Evolutionary conservation across 1,284 basidiomycete genomes (phyloP), one percentile per base, ranked within the genome.

Genomic region (Irpex lacteus): DNA sequence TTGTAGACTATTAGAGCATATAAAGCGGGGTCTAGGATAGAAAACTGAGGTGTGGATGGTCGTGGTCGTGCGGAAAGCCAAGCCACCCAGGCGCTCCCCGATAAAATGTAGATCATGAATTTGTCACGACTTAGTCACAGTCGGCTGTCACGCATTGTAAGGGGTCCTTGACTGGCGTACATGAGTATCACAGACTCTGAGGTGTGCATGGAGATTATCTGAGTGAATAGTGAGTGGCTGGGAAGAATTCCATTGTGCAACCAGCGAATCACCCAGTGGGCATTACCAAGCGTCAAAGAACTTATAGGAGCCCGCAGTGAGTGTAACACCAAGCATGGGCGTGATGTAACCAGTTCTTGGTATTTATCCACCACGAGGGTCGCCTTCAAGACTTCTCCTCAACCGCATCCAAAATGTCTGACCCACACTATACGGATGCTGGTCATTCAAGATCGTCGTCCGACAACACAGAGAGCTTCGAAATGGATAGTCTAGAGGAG

Each of bases 401-500:
- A 32, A 13, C 21, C 32, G 7, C 54, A 8, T 56, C 9, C 50
- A 59, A 59, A 19, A 59, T 59, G 57, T 13, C 40, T 13, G 57
- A 59, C 57, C 19, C 37, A 47, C 57, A 38, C 32, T 63, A 60
- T 34, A 18, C 53, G 66, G 63, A 65, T 67, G 66, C 66, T 67
- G 66, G 66, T 21, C 66, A 63, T 67, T 52, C 63, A n/a, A 60
- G 60, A 18, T 32, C 60, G 7, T 55, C 60, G 37, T 66, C 67
- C n/a, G 60, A 62, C 7, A 68, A 63, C 61, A 70, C 70, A 26
- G 73, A 72, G 60, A 71, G 75, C 62, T 73, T 82, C 55, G 82
- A 82, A 68, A 74, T 83, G 69, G 67, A 66, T 3, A 69, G 69
- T 49, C 64, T 81, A 15, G 72, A 77, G 8, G 72, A 74, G 21